A percentile compares a stretch with the other conserved stretches of the same genome.
Evolutionary conservation across 805 yeast genomes (phyloP).

Genomic region (Candida corydali): DNA sequence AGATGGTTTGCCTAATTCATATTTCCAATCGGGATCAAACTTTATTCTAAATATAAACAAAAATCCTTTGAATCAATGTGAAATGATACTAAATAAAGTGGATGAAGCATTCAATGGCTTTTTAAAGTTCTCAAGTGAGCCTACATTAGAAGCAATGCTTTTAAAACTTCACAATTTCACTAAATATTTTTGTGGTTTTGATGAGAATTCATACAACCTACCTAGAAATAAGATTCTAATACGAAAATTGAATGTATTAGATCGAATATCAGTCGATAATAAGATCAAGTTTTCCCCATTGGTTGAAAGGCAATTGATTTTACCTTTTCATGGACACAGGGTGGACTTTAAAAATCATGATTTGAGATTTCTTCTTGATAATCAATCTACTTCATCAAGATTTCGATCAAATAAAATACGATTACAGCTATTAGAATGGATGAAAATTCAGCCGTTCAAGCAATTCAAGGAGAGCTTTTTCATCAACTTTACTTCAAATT

Average conservation of each 20-base stretch:
- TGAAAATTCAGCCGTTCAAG: slow-evolving; percentile 31
- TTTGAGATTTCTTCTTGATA: slow-evolving; percentile 24
- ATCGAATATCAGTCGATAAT: slow-evolving; percentile 9
- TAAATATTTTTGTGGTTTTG: slow-evolving; percentile 12
- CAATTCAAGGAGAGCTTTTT: slow-evolving; percentile 21
- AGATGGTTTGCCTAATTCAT: slow-evolving; percentile 17
- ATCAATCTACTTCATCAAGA: slow-evolving; percentile 13
- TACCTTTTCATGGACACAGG: slow-evolving; percentile 21
- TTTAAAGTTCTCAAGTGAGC: slow-evolving; percentile 11
- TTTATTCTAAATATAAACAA: background rate
- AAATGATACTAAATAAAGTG: slow-evolving; percentile 18
- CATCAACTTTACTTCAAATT: slow-evolving; percentile 14
- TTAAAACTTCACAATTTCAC: slow-evolving; percentile 10
- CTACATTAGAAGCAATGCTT: slow-evolving; percentile 4
- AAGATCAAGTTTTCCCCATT: slow-evolving; percentile 5
- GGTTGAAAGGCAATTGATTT: slow-evolving; percentile 5
- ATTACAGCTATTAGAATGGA: slow-evolving; percentile 35
- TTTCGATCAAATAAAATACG: slow-evolving; percentile 17
- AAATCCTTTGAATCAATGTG: slow-evolving; percentile 7
- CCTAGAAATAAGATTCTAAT: slow-evolving; percentile 7
- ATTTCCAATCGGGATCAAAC: slow-evolving; percentile 17
- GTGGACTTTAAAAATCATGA: slow-evolving; percentile 35
- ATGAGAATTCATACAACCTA: slow-evolving; percentile 5
- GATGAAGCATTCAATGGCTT: slow-evolving; percentile 17
- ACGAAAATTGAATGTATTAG: slow-evolving; percentile 14